Evolutionary conservation across 176 grass and related monocot genomes (phyloP).

Genomic region (Melocanna baccifera): DNA sequence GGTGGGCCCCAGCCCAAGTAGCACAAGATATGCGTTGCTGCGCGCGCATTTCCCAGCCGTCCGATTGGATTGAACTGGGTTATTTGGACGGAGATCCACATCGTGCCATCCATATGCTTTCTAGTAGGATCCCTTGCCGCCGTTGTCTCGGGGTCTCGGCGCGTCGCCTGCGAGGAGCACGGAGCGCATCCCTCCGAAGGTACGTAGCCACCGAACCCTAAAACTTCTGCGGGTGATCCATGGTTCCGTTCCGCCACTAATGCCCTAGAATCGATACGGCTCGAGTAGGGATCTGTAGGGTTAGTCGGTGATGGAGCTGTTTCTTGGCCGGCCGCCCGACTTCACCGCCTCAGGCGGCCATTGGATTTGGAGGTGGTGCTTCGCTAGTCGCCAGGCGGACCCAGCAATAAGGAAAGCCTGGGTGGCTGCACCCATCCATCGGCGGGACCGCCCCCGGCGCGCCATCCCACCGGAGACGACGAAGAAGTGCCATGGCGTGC

Average conservation of each 20-base stretch:
- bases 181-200: constrained; percentile 16
- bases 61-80: neutral
- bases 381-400: neutral
- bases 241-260: neutral
- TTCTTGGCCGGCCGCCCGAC: neutral
- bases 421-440: too few species aligned
- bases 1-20: neutral
- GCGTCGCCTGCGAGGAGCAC: neutral
- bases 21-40: neutral
- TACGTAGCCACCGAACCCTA: neutral
- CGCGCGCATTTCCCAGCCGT: neutral
- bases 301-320: neutral
- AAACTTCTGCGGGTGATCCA: neutral
- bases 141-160: neutral
- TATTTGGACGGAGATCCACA: constrained; percentile 11
- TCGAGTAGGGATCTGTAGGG: neutral
- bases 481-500: too few species aligned
- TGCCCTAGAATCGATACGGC: neutral
- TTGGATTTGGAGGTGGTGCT: neutral
- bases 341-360: neutral
- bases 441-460: too few species aligned
- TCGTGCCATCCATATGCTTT: constrained; percentile 11
- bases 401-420: too few species aligned
- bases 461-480: too few species aligned
- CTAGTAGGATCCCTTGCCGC: neutral